Conservation (phyloP, 176 grass and related monocot genomes). For the Coix lacrymajobi region DNA sequence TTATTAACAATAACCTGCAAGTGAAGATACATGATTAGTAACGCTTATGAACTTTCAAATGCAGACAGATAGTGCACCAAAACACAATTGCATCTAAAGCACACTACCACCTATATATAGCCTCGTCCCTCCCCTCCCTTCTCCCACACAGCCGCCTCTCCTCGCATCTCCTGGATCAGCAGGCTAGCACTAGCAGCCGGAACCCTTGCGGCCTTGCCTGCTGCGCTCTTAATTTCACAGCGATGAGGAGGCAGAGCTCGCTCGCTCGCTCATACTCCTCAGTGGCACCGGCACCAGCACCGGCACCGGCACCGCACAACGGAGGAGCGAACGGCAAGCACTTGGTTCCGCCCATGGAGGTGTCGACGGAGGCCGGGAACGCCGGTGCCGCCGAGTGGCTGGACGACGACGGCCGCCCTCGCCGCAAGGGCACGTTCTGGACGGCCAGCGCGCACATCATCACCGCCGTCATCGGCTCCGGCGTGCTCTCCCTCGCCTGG, state of each 20-base stretch:
- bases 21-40: too few species aligned
- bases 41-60: too few species aligned
- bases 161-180: background rate
- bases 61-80: too few species aligned
- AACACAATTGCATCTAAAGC: too few species aligned
- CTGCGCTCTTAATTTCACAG: background rate
- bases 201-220: too few species aligned
- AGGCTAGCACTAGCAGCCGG: background rate
- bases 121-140: background rate
- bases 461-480: conserved; percentile 89
- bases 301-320: background rate
- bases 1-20: background rate
- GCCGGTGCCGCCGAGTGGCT: background rate
- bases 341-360: background rate
- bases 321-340: background rate
- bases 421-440: conserved; percentile 62
- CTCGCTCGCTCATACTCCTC: background rate
- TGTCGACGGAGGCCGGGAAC: background rate
- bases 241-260: background rate
- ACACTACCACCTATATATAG: background rate
- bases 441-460: conserved; percentile 93
- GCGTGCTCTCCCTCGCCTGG: conserved; percentile 85
- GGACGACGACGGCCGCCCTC: conserved; percentile 58
- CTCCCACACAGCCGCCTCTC: background rate
- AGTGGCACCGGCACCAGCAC: background rate